Base-by-base conservation (phyloP, 768 basidiomycete genomes). In the Phaeotremella fagi region DNA sequence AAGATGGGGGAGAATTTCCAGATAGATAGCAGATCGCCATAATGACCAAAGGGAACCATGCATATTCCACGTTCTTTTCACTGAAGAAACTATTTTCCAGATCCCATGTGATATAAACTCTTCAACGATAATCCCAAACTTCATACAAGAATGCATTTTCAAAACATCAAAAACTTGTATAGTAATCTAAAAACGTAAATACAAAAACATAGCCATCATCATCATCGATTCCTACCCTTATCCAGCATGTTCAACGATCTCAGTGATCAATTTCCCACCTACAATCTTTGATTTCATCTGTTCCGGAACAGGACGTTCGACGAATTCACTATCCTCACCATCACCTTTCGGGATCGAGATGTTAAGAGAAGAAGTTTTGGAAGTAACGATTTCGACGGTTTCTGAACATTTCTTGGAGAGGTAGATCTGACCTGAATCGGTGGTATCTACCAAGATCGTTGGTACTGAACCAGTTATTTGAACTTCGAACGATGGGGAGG, bases 391-490 rank as follows among this genome's bases (percentile, higher is more conserved):
- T 76, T 97, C 91, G 9, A 83, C 80, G 7, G 63, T 65, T 50
- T 73, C 81, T 46, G 97, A 78, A 61, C 85, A 86, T 12, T 81
- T 83, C 68, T 85, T 86, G 22, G 89, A 91, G 33, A 99, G 81
- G 76, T 88, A 99, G 60, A 99, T 84, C 72, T 90, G 88, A 4
- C 95, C 95, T 5, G 87, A 88, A 75, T 98, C 95, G 14, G 90
- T 94, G 15, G 86, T 85, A 75, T 99, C 95, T 18, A 99, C 76
- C 66, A 92, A 88, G 54, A 99, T 83, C 60, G 90, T 98, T 1
- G 95, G 94, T 27, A 87, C 87, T 1, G 79, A 77, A 24, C 94
- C 94, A 2, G 85, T 88, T 61, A 99, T 84, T 75, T 99, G 94
- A 36, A 98, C 76, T 15, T 84, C 82, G 78, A 99, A 98, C 1